Conservation (phyloP, 2,329 filamentous ascomycete species). For the Colletotrichum lini region DNA sequence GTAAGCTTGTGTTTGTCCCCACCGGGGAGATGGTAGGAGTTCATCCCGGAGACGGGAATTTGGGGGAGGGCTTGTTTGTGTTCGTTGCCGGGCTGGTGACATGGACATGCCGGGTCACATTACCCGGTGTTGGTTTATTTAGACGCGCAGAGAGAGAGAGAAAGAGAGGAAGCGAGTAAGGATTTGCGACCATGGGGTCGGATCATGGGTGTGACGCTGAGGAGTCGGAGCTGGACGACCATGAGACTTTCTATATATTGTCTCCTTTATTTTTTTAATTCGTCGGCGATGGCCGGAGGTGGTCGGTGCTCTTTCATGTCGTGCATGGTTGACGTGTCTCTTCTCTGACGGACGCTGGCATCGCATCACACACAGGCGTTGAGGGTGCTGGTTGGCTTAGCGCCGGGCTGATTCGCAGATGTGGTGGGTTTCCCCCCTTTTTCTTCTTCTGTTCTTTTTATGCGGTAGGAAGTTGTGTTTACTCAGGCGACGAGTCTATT, state of each 20-base stretch:
- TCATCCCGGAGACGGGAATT: background rate
- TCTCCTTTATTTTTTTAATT: background rate
- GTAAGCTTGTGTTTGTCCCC: background rate
- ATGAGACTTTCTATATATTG: background rate
- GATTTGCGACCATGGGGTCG: background rate
- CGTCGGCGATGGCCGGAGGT: background rate
- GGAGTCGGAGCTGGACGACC: too few relatives aligned
- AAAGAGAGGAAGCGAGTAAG: background rate
- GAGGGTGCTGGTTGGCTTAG: conserved; percentile 11
- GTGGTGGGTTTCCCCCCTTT: background rate
- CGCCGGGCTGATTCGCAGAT: conserved; percentile 15
- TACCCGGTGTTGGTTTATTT: too few relatives aligned
- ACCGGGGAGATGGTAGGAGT: background rate
- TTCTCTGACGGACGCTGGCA: conserved; percentile 12
- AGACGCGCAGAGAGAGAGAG: too few relatives aligned
- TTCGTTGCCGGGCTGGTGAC: background rate
- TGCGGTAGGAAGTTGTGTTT: background rate
- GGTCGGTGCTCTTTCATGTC: conserved; percentile 9
- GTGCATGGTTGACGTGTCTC: conserved; percentile 42
- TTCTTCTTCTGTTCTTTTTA: too few relatives aligned
- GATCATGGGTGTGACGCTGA: background rate
- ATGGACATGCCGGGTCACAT: background rate
- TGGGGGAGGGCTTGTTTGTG: background rate
- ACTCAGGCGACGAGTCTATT: too few relatives aligned
- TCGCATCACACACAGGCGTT: conserved; percentile 3